A percentile compares a stretch with the other conserved stretches of the same genome.
Conservation (phyloP, 169 alveolate species). For the Sarcocystis neurona region DNA sequence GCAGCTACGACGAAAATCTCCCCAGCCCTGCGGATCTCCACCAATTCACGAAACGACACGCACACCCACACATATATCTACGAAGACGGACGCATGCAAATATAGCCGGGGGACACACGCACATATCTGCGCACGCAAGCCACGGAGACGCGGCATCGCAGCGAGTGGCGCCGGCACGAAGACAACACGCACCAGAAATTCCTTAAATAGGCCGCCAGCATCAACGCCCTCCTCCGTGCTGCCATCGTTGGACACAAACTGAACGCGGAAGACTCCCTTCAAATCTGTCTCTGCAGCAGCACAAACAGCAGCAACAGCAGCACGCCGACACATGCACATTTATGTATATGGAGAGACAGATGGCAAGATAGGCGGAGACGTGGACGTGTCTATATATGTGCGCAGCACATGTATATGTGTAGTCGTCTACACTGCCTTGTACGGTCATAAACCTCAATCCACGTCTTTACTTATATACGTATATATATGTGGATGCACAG, state of each 20-base stretch:
- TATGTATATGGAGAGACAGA: no score
- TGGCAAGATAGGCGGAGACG: no score
- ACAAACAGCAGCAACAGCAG: no score
- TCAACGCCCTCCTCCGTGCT: conserved; percentile 93
- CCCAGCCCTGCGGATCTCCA: no score
- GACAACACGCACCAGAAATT: conserved; percentile 82
- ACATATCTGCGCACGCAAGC: background rate
- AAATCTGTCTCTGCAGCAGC: background rate
- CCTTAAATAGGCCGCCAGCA: conserved; percentile 98
- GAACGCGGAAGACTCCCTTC: conserved; percentile 76
- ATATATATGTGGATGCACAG: background rate
- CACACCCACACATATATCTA: no score
- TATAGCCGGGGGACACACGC: background rate
- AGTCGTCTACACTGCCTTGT: background rate
- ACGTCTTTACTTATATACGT: background rate
- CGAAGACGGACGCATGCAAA: no score
- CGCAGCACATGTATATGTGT: no score
- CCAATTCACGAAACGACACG: no score
- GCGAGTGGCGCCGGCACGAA: background rate
- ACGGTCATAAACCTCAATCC: background rate
- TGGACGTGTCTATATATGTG: no score
- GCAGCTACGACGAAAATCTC: no score
- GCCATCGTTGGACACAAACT: conserved; percentile 87
- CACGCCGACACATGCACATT: no score
- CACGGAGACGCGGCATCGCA: background rate